These are phyloP conservation scores for Blastocrithidia nonstop DNA, from an alignment of 208 protist genomes.

Conservation along the genomic window DNA sequence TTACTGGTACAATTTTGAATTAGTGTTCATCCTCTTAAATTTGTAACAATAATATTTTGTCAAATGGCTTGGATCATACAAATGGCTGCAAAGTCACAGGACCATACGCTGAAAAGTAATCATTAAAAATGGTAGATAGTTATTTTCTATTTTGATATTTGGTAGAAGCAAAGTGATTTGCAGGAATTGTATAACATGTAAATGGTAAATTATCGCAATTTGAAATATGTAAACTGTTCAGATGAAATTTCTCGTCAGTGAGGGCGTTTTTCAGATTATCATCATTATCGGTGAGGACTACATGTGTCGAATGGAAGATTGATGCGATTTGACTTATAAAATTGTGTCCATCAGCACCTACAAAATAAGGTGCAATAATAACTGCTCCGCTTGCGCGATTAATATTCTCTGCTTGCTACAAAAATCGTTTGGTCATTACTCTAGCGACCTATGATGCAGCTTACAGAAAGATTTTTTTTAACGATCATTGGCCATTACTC, in stretches of 20 bases:
- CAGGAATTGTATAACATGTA: too few relatives aligned
- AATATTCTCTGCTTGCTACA: conserved; percentile 24
- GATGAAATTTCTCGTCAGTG: too few relatives aligned
- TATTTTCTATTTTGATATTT: neutral
- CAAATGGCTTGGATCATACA: conserved; percentile 39
- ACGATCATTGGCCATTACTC: conserved; percentile 23
- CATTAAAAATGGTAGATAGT: conserved; percentile 27
- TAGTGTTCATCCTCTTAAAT: conserved; percentile 45
- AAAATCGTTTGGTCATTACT: conserved; percentile 26
- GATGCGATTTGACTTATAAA: conserved; percentile 49
- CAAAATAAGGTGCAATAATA: conserved; percentile 50
- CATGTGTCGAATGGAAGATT: conserved; percentile 38
- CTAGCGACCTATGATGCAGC: conserved; percentile 11
- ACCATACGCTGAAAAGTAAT: conserved; percentile 59
- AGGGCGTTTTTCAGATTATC: conserved; percentile 59
- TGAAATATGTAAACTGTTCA: too few relatives aligned
- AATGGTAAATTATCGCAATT: too few relatives aligned
- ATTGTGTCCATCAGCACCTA: conserved; percentile 31
- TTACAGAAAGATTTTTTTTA: conserved; percentile 15
- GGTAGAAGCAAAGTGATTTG: neutral
- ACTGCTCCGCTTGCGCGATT: conserved; percentile 59
- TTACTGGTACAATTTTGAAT: conserved; percentile 23
- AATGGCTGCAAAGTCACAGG: conserved; percentile 41
- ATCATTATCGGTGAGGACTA: conserved; percentile 63
- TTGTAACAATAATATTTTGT: conserved; percentile 44